Percentiles rank a stretch among this genome's conserved stretches.
Conservation (phyloP, 139 green algal species). For the Ettlia oleoabundans region DNA sequence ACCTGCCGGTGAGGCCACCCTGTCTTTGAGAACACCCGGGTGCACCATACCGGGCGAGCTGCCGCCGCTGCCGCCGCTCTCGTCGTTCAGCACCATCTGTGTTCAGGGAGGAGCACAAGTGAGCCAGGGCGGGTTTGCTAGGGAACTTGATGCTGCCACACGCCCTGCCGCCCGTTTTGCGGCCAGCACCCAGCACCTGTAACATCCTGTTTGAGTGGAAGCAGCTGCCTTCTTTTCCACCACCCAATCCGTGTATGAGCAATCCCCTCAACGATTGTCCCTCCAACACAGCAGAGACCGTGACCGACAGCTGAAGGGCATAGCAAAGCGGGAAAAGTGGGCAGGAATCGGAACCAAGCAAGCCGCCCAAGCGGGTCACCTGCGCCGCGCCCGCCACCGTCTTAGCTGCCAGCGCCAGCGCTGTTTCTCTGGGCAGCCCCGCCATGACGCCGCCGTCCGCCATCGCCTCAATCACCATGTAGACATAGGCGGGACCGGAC, state of each 20-base stretch:
- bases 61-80: slow-evolving; percentile 35
- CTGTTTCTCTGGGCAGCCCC: slow-evolving; percentile 76
- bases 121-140: not conserved
- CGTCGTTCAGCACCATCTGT: slow-evolving; percentile 26
- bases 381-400: slow-evolving; percentile 73
- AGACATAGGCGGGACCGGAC: slow-evolving; percentile 94
- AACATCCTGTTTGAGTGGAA: too few species aligned
- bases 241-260: too few species aligned
- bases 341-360: too few species aligned
- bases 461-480: slow-evolving; percentile 90
- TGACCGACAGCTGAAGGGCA: not conserved
- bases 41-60: slow-evolving; percentile 54
- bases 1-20: not conserved
- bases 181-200: too few species aligned
- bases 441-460: slow-evolving; percentile 79
- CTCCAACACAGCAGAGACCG: too few species aligned
- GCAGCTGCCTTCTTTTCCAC: too few species aligned
- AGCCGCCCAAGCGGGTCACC: slow-evolving; percentile 21
- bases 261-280: too few species aligned
- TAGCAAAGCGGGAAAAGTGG: too few species aligned
- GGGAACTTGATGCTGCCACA: too few species aligned
- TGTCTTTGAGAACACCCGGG: slow-evolving; percentile 79
- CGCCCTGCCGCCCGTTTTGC: too few species aligned
- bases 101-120: not conserved
- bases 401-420: slow-evolving; percentile 75